A percentile compares a stretch with the other conserved stretches of the same genome.
Conservation (phyloP, 768 basidiomycete species). For the Chalciporus chontae region DNA sequence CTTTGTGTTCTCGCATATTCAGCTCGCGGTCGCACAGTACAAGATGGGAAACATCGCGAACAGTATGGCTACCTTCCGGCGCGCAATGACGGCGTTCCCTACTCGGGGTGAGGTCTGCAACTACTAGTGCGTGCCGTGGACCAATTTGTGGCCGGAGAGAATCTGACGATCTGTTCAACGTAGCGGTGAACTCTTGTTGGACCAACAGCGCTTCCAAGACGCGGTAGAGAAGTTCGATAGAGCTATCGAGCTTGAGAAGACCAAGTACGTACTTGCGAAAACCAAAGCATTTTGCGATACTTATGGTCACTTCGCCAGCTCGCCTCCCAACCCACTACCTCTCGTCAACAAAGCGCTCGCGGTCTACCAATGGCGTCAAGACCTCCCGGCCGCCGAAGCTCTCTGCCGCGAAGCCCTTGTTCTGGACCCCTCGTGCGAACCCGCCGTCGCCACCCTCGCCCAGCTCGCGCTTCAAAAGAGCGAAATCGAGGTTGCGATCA, state of each 20-base stretch:
- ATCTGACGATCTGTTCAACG: neutral
- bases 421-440: conserved; percentile 92
- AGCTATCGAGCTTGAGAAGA: conserved; percentile 83
- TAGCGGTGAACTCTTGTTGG: conserved; percentile 92
- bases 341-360: conserved; percentile 98
- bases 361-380: conserved; percentile 93
- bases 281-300: neutral
- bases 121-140: conserved; percentile 69
- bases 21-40: conserved; percentile 96
- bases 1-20: conserved; percentile 97
- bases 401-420: conserved; percentile 86
- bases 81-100: conserved; percentile 82
- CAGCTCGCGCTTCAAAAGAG: conserved; percentile 90
- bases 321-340: conserved; percentile 79
- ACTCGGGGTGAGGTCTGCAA: conserved; percentile 86
- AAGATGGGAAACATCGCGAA: conserved; percentile 75
- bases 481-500: conserved; percentile 80
- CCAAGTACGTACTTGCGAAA: conserved; percentile 45
- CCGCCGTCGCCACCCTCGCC: conserved; percentile 92
- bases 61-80: conserved; percentile 88
- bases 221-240: conserved; percentile 91
- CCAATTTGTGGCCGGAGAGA: neutral
- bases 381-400: conserved; percentile 74
- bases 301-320: conserved; percentile 26
- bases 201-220: conserved; percentile 85